These are phyloP conservation scores for Pseudonectria foliicola DNA, from an alignment of 2,329 filamentous ascomycete genomes.

Conservation along the genomic window DNA sequence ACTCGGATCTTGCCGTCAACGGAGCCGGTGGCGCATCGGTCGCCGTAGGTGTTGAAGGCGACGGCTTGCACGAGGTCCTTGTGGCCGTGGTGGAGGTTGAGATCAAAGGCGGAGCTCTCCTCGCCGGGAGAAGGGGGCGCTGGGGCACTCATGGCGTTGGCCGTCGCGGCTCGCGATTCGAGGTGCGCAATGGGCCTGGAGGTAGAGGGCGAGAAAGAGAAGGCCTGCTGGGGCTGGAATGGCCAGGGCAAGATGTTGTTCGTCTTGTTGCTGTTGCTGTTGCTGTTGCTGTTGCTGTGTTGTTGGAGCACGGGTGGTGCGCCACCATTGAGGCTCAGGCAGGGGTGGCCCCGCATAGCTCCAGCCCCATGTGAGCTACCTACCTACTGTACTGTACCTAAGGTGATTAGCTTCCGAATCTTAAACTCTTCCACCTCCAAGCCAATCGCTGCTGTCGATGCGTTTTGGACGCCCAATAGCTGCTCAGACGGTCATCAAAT, in stretches of 20 bases:
- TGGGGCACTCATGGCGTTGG: conserved; percentile 27
- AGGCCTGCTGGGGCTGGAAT: background rate
- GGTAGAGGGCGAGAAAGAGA: background rate
- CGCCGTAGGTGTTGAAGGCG: conserved; percentile 87
- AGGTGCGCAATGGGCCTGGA: too few relatives aligned
- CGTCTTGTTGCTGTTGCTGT: background rate
- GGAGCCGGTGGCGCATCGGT: conserved; percentile 82
- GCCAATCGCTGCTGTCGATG: background rate
- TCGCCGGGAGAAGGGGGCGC: conserved; percentile 32
- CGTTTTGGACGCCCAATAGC: too few relatives aligned
- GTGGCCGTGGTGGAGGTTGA: conserved; percentile 66
- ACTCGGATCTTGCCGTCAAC: conserved; percentile 91
- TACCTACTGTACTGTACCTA: too few relatives aligned
- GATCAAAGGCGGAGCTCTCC: conserved; percentile 44
- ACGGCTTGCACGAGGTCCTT: conserved; percentile 76
- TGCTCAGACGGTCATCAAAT: too few relatives aligned
- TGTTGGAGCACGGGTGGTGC: background rate
- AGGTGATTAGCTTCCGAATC: too few relatives aligned
- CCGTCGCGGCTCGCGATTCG: too few relatives aligned
- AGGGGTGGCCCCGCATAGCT: conserved; percentile 5
- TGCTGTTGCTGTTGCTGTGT: background rate
- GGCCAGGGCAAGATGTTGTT: background rate
- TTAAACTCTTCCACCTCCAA: background rate
- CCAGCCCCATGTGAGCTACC: conserved; percentile 1
- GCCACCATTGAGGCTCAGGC: conserved; percentile 14